Base-by-base conservation (phyloP, 805 yeast genomes). In the Isabelozyma heimii region DNA sequence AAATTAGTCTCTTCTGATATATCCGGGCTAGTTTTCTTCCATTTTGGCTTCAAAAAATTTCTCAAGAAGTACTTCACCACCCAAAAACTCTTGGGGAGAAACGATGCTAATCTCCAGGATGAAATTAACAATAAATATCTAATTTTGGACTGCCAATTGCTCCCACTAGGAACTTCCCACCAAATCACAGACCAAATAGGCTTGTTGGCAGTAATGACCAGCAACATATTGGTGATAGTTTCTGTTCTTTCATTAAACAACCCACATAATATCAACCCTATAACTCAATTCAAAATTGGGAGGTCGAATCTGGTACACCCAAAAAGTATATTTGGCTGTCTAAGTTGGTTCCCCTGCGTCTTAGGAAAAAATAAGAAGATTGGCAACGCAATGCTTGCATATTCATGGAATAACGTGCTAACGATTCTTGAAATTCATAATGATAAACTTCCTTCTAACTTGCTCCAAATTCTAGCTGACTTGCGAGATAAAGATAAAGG, bases 331-430 rank as follows among this genome's bases (percentile, higher is more conserved):
- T 56, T 74, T 8, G 87, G 84, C 0, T 72, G 80, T 50, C 58
- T 84, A 8, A 65, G 78, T 13, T 86, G 92, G 94, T 84, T 72
- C 54, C 94, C 94, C 0, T 63, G 72, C 46, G 63, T 69, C 53
- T 42, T 78, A 8, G 50, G 48, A 33, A 54, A 53, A 13, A 59
- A 59, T 27, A 57, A 64, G 7, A 44, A 48, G n/a, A 24, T 56
- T 35, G 16, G 47, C 40, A 60, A 56, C 55, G 58, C 89, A 0
- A 66, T 75, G 50, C 62, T 89, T 40, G 91, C 87, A 0, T 87
- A 84, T 53, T 73, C 87, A 37, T 87, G 90, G 87, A 72, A 81
- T n/a, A 82, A 83, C 50, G 70, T 74, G 7, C 56, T 88, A 46
- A 81, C 83, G 0, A 58, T 89, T 1, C 54, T 84, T 8, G 85